phyloP scores from a whole-genome alignment of 306 rosid species.

The Purshia tridentata region DNA sequence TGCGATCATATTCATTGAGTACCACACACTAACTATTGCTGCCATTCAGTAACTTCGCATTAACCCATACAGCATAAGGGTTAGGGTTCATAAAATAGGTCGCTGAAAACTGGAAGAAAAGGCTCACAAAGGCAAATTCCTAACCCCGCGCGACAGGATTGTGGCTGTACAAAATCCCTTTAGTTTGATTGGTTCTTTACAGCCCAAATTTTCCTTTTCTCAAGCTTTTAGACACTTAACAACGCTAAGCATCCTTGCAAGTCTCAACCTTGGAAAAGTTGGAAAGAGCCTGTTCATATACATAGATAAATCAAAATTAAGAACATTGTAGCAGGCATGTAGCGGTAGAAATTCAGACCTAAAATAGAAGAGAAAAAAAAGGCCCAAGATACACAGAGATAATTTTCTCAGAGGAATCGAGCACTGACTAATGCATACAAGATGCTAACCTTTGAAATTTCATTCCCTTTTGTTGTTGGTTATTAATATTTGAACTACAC shows the following conservation, averaged over 20 bases:
- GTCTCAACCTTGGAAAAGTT: slow-evolving; percentile 12
- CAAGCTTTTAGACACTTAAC: not conserved
- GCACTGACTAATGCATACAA: slow-evolving; percentile 1
- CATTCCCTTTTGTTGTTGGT: not conserved
- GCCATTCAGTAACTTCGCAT: not conserved
- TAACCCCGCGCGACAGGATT: not conserved
- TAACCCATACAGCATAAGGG: not conserved
- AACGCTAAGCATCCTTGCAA: slow-evolving; percentile 14
- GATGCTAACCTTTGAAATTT: not conserved
- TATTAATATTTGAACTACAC: slow-evolving; percentile 1
- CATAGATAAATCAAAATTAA: not conserved
- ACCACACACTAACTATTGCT: not conserved
- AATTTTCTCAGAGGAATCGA: not conserved
- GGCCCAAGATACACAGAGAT: not conserved
- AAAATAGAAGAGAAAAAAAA: not conserved
- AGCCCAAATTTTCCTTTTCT: slow-evolving; percentile 7
- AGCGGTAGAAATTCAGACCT: slow-evolving; percentile 1
- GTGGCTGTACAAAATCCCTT: not conserved
- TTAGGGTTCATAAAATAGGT: not conserved
- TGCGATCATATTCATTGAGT: not conserved
- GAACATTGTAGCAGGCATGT: not conserved
- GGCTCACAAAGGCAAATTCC: not conserved
- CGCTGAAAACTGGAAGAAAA: not conserved
- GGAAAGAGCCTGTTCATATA: not conserved
- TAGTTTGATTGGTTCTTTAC: not conserved